Evolutionary conservation across 2,329 filamentous ascomycete genomes (phyloP).

Genomic region (Ceratocystis cacaofunesta): DNA sequence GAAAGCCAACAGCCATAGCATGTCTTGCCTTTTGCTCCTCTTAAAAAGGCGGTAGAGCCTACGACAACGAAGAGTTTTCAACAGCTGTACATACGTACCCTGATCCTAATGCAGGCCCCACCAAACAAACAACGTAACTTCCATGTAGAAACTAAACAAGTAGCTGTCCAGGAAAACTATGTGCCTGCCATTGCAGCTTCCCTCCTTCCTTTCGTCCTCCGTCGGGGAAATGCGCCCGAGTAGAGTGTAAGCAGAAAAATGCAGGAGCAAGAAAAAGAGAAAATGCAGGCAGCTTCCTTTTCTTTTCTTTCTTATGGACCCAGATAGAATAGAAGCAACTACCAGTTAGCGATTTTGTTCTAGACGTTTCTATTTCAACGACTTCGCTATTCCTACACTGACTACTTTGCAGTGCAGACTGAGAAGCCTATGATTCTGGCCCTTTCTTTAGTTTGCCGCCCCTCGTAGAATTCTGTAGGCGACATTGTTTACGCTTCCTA

Average conservation of each 20-base stretch:
- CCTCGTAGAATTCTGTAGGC: too few relatives aligned
- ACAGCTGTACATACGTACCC: background rate
- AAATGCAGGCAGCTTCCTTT: background rate
- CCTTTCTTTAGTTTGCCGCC: background rate
- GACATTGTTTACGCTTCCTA: too few relatives aligned
- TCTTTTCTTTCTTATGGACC: background rate
- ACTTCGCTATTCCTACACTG: background rate
- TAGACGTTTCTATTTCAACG: conserved; percentile 3
- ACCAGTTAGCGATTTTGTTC: background rate
- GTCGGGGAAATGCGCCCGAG: background rate
- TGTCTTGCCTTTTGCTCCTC: background rate
- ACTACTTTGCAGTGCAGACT: background rate
- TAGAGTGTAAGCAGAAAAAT: background rate
- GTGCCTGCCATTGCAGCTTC: background rate
- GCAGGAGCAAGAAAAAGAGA: too few relatives aligned
- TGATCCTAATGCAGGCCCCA: background rate
- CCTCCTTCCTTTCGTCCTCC: background rate
- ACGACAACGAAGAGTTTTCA: too few relatives aligned
- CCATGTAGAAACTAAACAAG: background rate
- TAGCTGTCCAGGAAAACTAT: background rate
- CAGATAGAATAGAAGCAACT: background rate
- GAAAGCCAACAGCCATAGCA: background rate
- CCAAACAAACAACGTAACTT: background rate
- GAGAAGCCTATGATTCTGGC: background rate
- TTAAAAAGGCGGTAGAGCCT: background rate